Base-by-base conservation (phyloP, 2,329 filamentous ascomycete species). In the Pseudogymnoascus sp. region DNA sequence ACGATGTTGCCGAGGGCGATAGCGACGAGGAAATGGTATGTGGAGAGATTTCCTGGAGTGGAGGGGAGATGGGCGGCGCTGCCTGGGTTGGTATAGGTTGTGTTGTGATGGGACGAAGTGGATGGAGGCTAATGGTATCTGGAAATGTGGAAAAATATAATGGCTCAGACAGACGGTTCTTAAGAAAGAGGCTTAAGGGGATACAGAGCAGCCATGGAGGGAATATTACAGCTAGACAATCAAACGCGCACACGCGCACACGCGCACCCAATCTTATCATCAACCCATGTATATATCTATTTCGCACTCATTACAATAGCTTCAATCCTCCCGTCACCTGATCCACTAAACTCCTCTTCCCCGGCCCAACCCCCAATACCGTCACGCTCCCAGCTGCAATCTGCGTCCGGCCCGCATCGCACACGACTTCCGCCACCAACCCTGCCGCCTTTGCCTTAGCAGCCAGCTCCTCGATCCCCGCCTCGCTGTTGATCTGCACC, bases 401-500 rank as follows among this genome's bases (percentile, higher is more conserved):
- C 83, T 99, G 94, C 53, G 94, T 99, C 66, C 94, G 84, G 12
- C 94, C 94, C n/a, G 94, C 94, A 77, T 99, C 94, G 71, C 90
- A 87, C 68, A 99, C 93, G 62, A 96, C 86, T 74, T 93, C 89
- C 62, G 93, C 91, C 65, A 91, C 92, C 64, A 99, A 76, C 1
- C 94, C 93, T 64, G 97, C 74, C 73, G 87, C 91, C 66, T 91
- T 82, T 2, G 94, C 94, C 74, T 88, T 86, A 62, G 87, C 89
- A 77, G 92, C 88, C 69, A 89, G 76, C 66, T 79, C 78, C 66
- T 94, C 77, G 69, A 95, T 77, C 73, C 95, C 91, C 37, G 95
- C 91, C 76, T 97, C 89, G 65, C 86, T 87, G 78, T 93, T 94
- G 68, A 88, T 82, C 77, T 97, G 92, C 63, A 99, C 78, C 6